phyloP scores from a whole-genome alignment of 2,329 filamentous ascomycete genomes.

The Calonectria ilicicola region DNA sequence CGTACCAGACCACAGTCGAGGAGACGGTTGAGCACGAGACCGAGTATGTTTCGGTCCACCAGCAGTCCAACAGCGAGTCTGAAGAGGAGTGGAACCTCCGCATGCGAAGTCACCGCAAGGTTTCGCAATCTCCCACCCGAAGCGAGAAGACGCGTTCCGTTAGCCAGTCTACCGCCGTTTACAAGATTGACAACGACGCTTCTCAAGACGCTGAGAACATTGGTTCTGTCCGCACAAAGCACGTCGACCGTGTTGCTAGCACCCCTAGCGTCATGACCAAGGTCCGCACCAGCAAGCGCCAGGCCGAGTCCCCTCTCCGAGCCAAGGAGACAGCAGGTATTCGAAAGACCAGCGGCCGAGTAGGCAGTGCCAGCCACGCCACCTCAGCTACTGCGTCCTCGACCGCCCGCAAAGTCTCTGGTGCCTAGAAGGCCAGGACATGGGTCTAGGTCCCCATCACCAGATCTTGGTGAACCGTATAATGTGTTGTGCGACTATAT shows the following conservation, averaged over 20 bases:
- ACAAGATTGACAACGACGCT: slow-evolving; percentile 73
- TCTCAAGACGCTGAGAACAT: slow-evolving; percentile 80
- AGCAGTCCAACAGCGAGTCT: slow-evolving; percentile 75
- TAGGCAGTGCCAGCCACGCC: slow-evolving; percentile 67
- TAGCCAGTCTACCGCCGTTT: slow-evolving; percentile 81
- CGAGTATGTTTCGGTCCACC: slow-evolving; percentile 71
- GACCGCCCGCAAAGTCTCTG: slow-evolving; percentile 67
- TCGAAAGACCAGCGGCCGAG: slow-evolving; percentile 74
- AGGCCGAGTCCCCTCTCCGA: slow-evolving; percentile 62
- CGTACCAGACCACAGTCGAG: slow-evolving; percentile 56
- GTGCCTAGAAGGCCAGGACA: slow-evolving; percentile 46
- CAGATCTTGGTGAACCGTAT: slow-evolving; percentile 28
- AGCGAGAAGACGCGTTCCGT: slow-evolving; percentile 76
- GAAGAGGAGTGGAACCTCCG: slow-evolving; percentile 88
- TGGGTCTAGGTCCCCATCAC: slow-evolving; percentile 35
- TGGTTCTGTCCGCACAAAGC: slow-evolving; percentile 67
- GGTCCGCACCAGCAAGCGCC: slow-evolving; percentile 71
- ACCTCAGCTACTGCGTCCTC: slow-evolving; percentile 57
- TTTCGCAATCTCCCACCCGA: slow-evolving; percentile 71
- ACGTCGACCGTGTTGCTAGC: slow-evolving; percentile 66
- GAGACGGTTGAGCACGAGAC: slow-evolving; percentile 67
- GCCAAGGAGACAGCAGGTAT: slow-evolving; percentile 66
- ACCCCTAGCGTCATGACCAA: slow-evolving; percentile 71
- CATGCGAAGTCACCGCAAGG: slow-evolving; percentile 75
- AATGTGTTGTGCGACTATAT: slow-evolving; percentile 43